Evolutionary conservation across 148 eudicot species (phyloP), one percentile per base, ranked within the genome.

Genomic region (Agrostemma githago): DNA sequence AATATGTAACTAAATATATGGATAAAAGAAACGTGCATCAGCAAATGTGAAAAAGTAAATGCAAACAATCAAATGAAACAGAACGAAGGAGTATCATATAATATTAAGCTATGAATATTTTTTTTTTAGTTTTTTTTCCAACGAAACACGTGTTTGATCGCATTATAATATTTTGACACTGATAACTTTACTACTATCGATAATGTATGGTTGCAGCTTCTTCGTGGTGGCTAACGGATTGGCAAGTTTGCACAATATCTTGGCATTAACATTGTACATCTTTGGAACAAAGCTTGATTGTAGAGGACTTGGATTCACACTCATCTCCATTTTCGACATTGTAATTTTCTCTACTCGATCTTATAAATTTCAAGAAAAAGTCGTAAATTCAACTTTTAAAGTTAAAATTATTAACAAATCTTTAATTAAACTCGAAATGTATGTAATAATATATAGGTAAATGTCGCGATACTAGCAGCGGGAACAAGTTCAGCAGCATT

Each of bases 211-310:
- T 4, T 82, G 73, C 85, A 93, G 97, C 79, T 91, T 93, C 76
- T 93, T 93, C 77, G 93, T 93, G 34, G 71, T 85, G 76, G 97
- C 87, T 17, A 91, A 91, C 80, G 91, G 73, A 17, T 74, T 84
- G 37, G 97, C 86, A 14, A 85, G 84, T 41, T 73, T 91, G 16
- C 91, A 89, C 75, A 93, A 82, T 78, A 39, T 93, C 41, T 68
- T 89, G 83, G 83, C 83, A 83, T 73, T 93, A 64, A 65, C 54
- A 21, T 19, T 82, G 26, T 79, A 77, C 34, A 41, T 77, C 21
- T 62, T 77, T 0, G 86, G 89, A 39, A 56, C 68, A 46, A 89
- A 83, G 83, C 41, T 83, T 37, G 87, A 85, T 74, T 67, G 72
- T 58, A 89, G 83, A 76, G 89, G 91, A 19, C 34, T 78, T 34